Evolutionary conservation across 805 yeast species (phyloP), one percentile per base, ranked within the genome.

Genomic region (Aciculoconidium aculeatum): DNA sequence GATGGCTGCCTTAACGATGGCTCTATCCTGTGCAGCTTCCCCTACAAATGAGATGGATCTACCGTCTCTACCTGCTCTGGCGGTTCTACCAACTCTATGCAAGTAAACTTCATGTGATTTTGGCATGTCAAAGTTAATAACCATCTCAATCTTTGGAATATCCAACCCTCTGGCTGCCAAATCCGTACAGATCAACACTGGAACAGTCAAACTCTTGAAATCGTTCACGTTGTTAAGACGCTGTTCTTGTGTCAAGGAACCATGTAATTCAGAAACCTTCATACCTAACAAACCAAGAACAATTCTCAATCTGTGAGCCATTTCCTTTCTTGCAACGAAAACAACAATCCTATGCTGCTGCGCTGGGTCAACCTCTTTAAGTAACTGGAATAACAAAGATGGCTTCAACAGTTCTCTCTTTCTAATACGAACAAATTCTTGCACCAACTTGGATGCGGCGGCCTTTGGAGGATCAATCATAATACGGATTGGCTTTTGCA

Each of bases 1-100:
- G 43, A 92, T 77, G 3, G 95, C 94, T 11, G 77, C 85, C 52
- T 84, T 87, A n/a, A 92, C 97, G 44, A 92, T 85, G 27, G 70
- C 63, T 58, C 98, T 77, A 40, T 92, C 98, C 35, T 70, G 73
- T n/a, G 85, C 66, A 0, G 83, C 66, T 53, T 92, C 98, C 11
- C 97, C 96, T 9, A 92, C 98, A 58, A 92, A 77, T 2, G 96
- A 80, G 22, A 92, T 80, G 25, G 96, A 83, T 33, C 74, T 74
- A 71, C 99, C 99, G 31, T 83, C 85, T 60, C 97, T 76, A 12
- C 97, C 97, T 29, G 96, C 99, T 75, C 99, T 85, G 7, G 99
- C 99, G 32, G 97, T 92, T 72, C 98, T 84, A 61, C 98, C 98
- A 36, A 92, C 96, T 68, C 98, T 82, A 62, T 92, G 98, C 47